A percentile compares a stretch with the other conserved stretches of the same genome.
Conservation (phyloP, 768 basidiomycete genomes). For the Phaeolepiota aurea region DNA sequence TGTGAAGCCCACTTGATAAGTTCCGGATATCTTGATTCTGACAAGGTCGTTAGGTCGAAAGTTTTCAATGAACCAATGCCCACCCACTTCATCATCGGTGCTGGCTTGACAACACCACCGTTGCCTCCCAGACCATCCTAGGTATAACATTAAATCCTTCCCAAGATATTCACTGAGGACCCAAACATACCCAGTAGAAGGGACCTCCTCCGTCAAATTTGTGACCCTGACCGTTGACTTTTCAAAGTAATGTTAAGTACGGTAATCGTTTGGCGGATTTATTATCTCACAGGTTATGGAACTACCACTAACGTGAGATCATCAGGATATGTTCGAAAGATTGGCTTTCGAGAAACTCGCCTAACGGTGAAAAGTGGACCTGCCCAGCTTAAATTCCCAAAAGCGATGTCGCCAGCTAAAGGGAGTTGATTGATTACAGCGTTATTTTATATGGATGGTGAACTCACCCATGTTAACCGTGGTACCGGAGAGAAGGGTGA, state of each 20-base stretch:
- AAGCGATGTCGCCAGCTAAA: slow-evolving; percentile 48
- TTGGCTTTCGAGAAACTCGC: too few relatives aligned
- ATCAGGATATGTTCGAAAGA: too few relatives aligned
- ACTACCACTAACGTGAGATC: slow-evolving; percentile 29
- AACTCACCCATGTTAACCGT: slow-evolving; percentile 51
- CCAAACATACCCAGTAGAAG: slow-evolving; percentile 28
- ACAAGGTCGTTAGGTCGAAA: slow-evolving; percentile 1
- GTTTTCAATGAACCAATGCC: too few relatives aligned
- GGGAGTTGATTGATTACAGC: too few relatives aligned
- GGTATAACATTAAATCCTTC: not conserved
- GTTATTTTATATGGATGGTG: not conserved
- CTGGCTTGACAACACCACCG: slow-evolving; percentile 30
- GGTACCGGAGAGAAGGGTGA: slow-evolving; percentile 36
- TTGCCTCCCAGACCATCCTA: slow-evolving; percentile 31
- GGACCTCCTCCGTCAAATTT: slow-evolving; percentile 34
- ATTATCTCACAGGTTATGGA: slow-evolving; percentile 35
- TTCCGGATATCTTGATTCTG: slow-evolving; percentile 30
- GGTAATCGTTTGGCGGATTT: not conserved
- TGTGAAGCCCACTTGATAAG: slow-evolving; percentile 21
- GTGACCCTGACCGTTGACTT: slow-evolving; percentile 34
- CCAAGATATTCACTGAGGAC: not conserved
- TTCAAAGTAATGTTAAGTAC: not conserved
- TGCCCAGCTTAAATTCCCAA: slow-evolving; percentile 42
- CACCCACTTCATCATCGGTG: slow-evolving; percentile 35
- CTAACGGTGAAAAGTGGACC: slow-evolving; percentile 47